A percentile compares a stretch with the other conserved stretches of the same genome.
Evolutionary conservation across 2,329 filamentous ascomycete species (phyloP).

Genomic region (Colletotrichum phormii): DNA sequence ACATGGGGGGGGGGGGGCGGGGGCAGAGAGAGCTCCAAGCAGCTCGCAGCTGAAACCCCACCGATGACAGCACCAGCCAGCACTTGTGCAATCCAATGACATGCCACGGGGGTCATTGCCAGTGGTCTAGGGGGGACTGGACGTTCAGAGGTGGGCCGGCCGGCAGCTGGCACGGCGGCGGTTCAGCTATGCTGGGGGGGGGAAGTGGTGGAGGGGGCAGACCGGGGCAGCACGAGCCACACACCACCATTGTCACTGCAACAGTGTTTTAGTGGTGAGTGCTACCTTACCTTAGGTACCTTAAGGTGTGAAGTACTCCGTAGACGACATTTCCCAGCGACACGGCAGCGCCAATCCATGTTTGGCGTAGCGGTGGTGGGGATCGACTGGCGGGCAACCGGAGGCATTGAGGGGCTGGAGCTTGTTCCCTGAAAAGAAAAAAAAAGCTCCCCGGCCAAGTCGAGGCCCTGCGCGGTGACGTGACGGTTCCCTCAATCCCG

Average conservation of each 20-base stretch:
- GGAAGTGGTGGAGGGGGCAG: neutral
- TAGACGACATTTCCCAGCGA: neutral
- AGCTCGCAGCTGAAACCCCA: conserved; percentile 32
- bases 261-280: too few species aligned
- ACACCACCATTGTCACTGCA: neutral
- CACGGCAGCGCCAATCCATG: conserved; percentile 21
- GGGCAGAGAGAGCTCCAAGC: conserved; percentile 20
- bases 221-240: conserved; percentile 19
- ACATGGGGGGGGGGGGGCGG: conserved; percentile 23
- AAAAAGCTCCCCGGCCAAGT: conserved; percentile 14
- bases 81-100: neutral
- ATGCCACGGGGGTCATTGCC: too few species aligned
- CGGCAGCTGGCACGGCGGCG: conserved; percentile 19
- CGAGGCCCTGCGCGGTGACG: conserved; percentile 34
- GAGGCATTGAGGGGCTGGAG: conserved; percentile 22
- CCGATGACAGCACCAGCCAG: conserved; percentile 27
- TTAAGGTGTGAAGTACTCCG: too few species aligned
- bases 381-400: neutral
- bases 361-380: conserved; percentile 25
- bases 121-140: too few species aligned
- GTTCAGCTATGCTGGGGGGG: conserved; percentile 1
- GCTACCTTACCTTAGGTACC: too few species aligned
- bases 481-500: conserved; percentile 18
- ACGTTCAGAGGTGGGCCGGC: neutral
- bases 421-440: conserved; percentile 36